Evolutionary conservation across 1,139 yeast species (phyloP).

Genomic region (Protomyces inouyei): DNA sequence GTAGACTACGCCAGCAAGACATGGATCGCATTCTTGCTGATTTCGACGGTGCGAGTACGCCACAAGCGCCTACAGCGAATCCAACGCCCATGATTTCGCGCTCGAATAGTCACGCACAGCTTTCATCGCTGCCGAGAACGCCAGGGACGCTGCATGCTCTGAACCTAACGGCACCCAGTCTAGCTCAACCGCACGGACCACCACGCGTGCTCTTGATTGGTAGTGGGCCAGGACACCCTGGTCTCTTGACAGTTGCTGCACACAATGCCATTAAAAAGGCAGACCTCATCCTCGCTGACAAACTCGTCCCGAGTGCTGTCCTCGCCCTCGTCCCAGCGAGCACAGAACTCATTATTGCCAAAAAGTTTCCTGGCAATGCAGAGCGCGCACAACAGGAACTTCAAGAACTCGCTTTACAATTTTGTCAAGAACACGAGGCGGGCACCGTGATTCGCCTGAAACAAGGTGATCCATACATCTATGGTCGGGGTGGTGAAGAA

Average conservation of each 20-base stretch:
- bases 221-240: conserved; percentile 88
- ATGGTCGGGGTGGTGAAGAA: conserved; percentile 97
- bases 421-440: conserved; percentile 40
- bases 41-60: conserved; percentile 11
- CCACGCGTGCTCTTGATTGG: conserved; percentile 69
- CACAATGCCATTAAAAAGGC: conserved; percentile 73
- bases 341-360: conserved; percentile 76
- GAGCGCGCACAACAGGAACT: conserved; percentile 88
- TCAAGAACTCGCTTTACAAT: conserved; percentile 61
- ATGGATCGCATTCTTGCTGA: conserved; percentile 38
- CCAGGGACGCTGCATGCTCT: conserved; percentile 15
- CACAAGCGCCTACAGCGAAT: conserved; percentile 7
- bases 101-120: background rate
- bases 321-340: conserved; percentile 69
- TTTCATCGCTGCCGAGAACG: conserved; percentile 2
- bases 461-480: conserved; percentile 96
- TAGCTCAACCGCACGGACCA: conserved; percentile 42
- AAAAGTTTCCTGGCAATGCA: conserved; percentile 95
- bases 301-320: conserved; percentile 84
- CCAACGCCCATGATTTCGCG: conserved; percentile 18
- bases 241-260: conserved; percentile 81
- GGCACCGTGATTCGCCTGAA: conserved; percentile 79
- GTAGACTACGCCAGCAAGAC: conserved; percentile 54
- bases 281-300: conserved; percentile 82
- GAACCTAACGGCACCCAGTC: background rate